Evolutionary conservation across 2,329 filamentous ascomycete species (phyloP), one percentile per base, ranked within the genome.

Genomic region (Curvularia sp.): DNA sequence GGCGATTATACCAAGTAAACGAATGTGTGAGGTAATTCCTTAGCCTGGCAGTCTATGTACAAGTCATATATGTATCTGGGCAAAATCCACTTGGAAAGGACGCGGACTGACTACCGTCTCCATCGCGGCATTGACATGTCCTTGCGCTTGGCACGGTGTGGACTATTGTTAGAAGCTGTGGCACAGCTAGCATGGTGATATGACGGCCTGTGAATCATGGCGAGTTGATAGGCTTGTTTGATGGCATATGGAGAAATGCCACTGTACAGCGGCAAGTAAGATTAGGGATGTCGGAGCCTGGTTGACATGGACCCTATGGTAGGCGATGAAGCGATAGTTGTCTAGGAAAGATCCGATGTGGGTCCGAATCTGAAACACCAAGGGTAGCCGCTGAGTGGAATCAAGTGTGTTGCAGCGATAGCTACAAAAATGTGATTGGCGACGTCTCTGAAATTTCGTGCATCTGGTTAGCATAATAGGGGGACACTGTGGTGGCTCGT

Each of bases 251-350:
- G 51, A 53, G 49, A 54, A 60, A 57, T 38, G 49, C 57, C 54
- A 57, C 53, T 50, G 55, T 52, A 38, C 53, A 60, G 53, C 62
- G 51, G 53, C 51, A 58, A 65, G 46, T 50, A 53, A 58, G 50
- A 54, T 61, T 47, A 55, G 54, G 33, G 47, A 48, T 52, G 54
- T 61, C 57, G 58, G 49, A 55, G 57, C 57, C 54, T 65, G 57
- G 66, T 57, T 49, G 49, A 70, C 64, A 65, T 70, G 66, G 70
- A 67, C 52, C 67, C 62, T 68, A 68, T 72, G 58, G 58, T 56
- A 55, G 22, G 53, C 49, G 57, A 58, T 53, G 57, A 65, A 54
- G 60, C 65, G 58, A 49, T 41, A 58, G 43, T 44, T 53, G 62
- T 63, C 56, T 61, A 61, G 56, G 61, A 59, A 54, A 35, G 44